phyloP scores from a whole-genome alignment of 768 basidiomycete genomes.

The Tylopilus plumbeoviolaceoides region DNA sequence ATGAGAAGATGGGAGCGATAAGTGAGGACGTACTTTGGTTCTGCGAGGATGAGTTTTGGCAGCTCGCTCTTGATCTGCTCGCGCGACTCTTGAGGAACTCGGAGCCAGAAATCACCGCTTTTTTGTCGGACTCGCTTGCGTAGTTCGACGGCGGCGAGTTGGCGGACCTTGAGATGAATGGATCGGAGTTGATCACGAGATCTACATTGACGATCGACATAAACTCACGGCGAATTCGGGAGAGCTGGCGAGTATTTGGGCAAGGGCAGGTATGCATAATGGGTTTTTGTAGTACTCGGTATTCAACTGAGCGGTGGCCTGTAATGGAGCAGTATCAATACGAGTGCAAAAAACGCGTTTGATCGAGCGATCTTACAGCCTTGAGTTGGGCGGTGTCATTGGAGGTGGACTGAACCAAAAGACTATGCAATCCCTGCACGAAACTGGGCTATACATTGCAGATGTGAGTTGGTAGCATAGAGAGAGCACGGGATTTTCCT shows the following conservation, averaged over 20 bases:
- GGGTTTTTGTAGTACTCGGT: slow-evolving; percentile 91
- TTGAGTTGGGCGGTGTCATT: slow-evolving; percentile 90
- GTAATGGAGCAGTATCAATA: slow-evolving; percentile 9
- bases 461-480: slow-evolving; percentile 1
- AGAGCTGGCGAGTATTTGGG: slow-evolving; percentile 78
- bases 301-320: slow-evolving; percentile 92
- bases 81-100: slow-evolving; percentile 62
- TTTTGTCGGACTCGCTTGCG: slow-evolving; percentile 85
- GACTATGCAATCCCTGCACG: slow-evolving; percentile 76
- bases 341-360: slow-evolving; percentile 18
- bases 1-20: background rate
- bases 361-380: slow-evolving; percentile 56
- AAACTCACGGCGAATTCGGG: slow-evolving; percentile 76
- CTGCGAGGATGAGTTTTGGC: slow-evolving; percentile 71
- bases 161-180: slow-evolving; percentile 64
- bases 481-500: slow-evolving; percentile 8
- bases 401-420: slow-evolving; percentile 74
- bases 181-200: slow-evolving; percentile 7
- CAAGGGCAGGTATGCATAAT: slow-evolving; percentile 86
- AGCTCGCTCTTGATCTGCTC: slow-evolving; percentile 82
- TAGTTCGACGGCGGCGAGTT: slow-evolving; percentile 95
- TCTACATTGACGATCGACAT: slow-evolving; percentile 6
- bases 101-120: slow-evolving; percentile 79
- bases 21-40: slow-evolving; percentile 58
- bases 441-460: slow-evolving; percentile 51